Evolutionary conservation across 73 alveolate species (phyloP).

Genomic region (Paramecium primaurelia): DNA sequence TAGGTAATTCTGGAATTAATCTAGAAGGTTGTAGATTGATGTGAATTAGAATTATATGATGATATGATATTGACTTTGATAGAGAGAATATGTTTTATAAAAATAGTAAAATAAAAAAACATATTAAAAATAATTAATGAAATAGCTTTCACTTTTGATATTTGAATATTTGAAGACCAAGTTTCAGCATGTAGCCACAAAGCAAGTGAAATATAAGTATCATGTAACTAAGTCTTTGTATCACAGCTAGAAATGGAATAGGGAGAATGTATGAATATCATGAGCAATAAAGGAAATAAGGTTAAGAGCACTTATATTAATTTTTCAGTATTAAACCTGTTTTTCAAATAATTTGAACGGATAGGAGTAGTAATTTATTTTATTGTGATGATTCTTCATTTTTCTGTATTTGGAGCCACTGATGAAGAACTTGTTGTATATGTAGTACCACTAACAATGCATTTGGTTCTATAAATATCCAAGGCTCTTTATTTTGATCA

Average conservation of each 20-base stretch:
- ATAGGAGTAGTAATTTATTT: slow-evolving; percentile 11
- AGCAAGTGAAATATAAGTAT: not conserved
- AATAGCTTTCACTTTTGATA: not conserved
- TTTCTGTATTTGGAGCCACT: not conserved
- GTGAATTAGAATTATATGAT: not conserved
- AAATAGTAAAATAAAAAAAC: not conserved
- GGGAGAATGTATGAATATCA: slow-evolving; percentile 3
- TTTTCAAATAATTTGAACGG: slow-evolving; percentile 20
- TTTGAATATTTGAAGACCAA: slow-evolving; percentile 6
- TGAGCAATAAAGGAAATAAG: not conserved
- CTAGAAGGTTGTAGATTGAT: not conserved
- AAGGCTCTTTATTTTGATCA: slow-evolving; percentile 1
- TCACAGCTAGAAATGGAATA: slow-evolving; percentile 8
- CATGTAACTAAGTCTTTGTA: not conserved
- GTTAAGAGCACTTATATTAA: not conserved
- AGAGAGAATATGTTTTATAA: not conserved
- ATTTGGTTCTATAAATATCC: not conserved
- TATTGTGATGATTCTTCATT: slow-evolving; percentile 21
- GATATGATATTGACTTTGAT: not conserved
- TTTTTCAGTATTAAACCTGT: not conserved
- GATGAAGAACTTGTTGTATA: not conserved
- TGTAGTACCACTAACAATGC: slow-evolving; percentile 19
- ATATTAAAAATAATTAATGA: not conserved
- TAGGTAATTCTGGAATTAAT: not conserved
- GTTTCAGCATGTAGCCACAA: not conserved